phyloP scores from a whole-genome alignment of 352 stramenopile genomes.

The Globisporangium megalacanthum region DNA sequence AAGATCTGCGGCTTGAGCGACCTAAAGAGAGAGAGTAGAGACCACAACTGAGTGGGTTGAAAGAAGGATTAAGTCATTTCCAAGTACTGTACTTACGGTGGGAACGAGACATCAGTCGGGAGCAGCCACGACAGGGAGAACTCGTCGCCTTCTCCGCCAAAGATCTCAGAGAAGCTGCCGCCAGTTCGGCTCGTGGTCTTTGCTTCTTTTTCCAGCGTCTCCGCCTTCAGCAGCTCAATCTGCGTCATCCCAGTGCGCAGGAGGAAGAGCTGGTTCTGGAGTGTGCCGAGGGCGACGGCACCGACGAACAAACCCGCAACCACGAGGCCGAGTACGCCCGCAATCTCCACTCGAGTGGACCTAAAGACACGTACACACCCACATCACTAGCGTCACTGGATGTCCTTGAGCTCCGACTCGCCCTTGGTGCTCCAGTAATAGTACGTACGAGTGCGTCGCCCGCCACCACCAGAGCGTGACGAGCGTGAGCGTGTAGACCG shows the following conservation, averaged over 20 bases:
- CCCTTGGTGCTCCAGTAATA: too few relatives aligned
- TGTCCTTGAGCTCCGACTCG: too few relatives aligned
- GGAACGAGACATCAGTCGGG: slow-evolving; percentile 82
- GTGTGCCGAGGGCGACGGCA: slow-evolving; percentile 98
- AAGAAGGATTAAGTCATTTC: not conserved
- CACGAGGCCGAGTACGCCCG: slow-evolving; percentile 62
- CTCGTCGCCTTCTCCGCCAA: slow-evolving; percentile 50
- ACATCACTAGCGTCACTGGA: not conserved
- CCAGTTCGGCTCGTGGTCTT: slow-evolving; percentile 20
- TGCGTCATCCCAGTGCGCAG: slow-evolving; percentile 94
- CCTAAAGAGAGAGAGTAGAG: slow-evolving; percentile 14
- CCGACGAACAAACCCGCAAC: slow-evolving; percentile 48
- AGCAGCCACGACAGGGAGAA: slow-evolving; percentile 77
- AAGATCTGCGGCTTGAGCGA: slow-evolving; percentile 80
- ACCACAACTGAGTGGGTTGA: too few relatives aligned
- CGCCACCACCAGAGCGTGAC: slow-evolving; percentile 88
- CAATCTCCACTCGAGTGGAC: not conserved
- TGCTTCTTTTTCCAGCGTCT: slow-evolving; percentile 16
- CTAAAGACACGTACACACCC: not conserved
- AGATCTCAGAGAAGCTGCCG: slow-evolving; percentile 78
- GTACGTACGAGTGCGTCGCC: slow-evolving; percentile 39
- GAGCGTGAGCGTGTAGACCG: slow-evolving; percentile 91
- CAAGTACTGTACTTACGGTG: slow-evolving; percentile 38
- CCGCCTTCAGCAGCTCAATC: too few relatives aligned
- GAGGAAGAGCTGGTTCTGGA: slow-evolving; percentile 97